Evolutionary conservation across 768 basidiomycete species (phyloP).

Genomic region (Kondoa malvinella): DNA sequence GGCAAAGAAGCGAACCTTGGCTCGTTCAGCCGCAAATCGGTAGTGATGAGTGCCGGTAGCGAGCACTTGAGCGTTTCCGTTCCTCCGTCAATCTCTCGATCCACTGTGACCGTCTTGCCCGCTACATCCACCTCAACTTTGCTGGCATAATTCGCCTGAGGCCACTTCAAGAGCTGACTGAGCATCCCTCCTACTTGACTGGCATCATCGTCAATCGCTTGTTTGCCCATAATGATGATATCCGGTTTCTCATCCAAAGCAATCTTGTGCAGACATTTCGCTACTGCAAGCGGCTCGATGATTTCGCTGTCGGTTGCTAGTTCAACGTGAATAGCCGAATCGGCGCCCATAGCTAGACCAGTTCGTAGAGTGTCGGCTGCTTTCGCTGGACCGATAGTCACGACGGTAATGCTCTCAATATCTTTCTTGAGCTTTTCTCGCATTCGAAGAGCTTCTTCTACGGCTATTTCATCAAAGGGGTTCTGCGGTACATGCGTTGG

Average conservation of each 20-base stretch:
- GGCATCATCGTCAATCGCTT: conserved; percentile 92
- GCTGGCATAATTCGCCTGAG: conserved; percentile 88
- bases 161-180: conserved; percentile 76
- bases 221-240: conserved; percentile 88
- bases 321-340: conserved; percentile 79
- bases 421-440: conserved; percentile 61
- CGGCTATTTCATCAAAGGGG: conserved; percentile 98
- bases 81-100: conserved; percentile 88
- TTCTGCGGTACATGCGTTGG: conserved; percentile 42
- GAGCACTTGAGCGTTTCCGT: conserved; percentile 60
- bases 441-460: conserved; percentile 92
- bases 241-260: conserved; percentile 51
- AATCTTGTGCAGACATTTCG: conserved; percentile 61
- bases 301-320: conserved; percentile 37
- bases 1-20: conserved; percentile 94
- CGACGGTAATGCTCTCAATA: conserved; percentile 71
- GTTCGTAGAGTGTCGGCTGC: conserved; percentile 77
- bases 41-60: conserved; percentile 74
- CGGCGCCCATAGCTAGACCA: conserved; percentile 94
- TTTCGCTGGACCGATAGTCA: conserved; percentile 89
- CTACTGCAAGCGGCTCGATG: conserved; percentile 85
- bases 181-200: conserved; percentile 96
- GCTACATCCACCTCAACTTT: conserved; percentile 50
- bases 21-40: conserved; percentile 68
- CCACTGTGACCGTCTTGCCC: conserved; percentile 49